Evolutionary conservation across 495 filamentous ascomycete species (phyloP), one percentile per base, ranked within the genome.

Genomic region (Podospora anserina): DNA sequence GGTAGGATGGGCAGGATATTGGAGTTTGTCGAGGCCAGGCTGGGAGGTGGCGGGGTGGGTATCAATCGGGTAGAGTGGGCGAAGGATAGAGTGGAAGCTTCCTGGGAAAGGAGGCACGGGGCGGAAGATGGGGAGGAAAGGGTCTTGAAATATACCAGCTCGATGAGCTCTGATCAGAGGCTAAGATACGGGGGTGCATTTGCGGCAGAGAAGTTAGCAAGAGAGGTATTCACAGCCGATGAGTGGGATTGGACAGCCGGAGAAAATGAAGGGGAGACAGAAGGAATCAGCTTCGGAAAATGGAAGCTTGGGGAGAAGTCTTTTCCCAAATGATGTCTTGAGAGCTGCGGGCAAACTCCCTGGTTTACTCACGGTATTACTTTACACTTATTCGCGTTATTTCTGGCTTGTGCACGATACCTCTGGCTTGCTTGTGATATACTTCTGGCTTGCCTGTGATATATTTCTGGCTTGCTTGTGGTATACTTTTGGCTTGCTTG

Each of bases 1-100:
- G 88, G 85, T 15, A 82, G 88, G 32, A 71, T 96, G 5, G 66
- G 91, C 20, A 89, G 91, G 3, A 79, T 90, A 1, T 78, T 97
- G 0, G 89, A 92, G 27, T 85, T 85, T 57, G 82, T 95, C 44
- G 84, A 90, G 66, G 78, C 76, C 28, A 79, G 84, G 69, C 72
- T 87, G 3, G 77, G 78, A 3, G 69, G 77, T 3, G 77, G 72
- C 32, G 79, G 77, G 27, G 68, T 88, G 5, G 79, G 83, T 0
- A 78, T 89, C 19, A 78, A 79, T 20, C 65, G 78, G 1, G 69
- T 71, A 1, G 80, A 78, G 9, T 88, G 85, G 86, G 79, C 78
- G 62, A 76, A 63, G 44, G 72, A 79, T 20, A 72, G 82, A 4
- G 72, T 71, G 18, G 68, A 67, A 0, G 71, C 66, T 0, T 75